Evolutionary conservation across 2,329 filamentous ascomycete species (phyloP).

Genomic region (Sphaerulina musiva): DNA sequence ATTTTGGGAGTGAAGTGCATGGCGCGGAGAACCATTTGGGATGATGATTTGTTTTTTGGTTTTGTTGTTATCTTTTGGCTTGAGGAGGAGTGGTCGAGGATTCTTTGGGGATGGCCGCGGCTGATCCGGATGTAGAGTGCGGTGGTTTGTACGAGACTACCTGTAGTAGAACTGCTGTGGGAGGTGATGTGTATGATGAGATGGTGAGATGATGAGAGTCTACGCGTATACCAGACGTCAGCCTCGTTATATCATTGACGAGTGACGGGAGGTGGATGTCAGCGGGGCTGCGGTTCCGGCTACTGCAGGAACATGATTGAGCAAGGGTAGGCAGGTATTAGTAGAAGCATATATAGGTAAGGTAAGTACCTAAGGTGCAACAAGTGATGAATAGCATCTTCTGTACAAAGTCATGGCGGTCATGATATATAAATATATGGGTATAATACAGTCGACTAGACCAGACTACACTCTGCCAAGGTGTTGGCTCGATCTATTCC

Average conservation of each 20-base stretch:
- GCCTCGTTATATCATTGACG: too few species aligned
- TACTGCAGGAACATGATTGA: slow-evolving; percentile 3
- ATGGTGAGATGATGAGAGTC: too few species aligned
- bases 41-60: background rate
- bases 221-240: too few species aligned
- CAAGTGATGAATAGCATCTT: background rate
- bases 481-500: slow-evolving; percentile 16
- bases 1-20: slow-evolving; percentile 70
- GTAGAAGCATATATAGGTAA: background rate
- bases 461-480: slow-evolving; percentile 3
- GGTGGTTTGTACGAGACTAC: too few species aligned
- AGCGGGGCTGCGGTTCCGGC: background rate
- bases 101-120: too few species aligned
- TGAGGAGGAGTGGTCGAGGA: too few species aligned
- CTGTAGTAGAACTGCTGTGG: too few species aligned
- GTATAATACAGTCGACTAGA: background rate
- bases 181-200: too few species aligned
- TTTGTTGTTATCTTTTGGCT: too few species aligned
- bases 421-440: background rate
- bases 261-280: too few species aligned
- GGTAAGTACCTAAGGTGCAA: too few species aligned
- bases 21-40: slow-evolving; percentile 61
- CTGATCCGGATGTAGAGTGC: too few species aligned
- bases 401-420: background rate
- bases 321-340: slow-evolving; percentile 4